Percentiles rank a stretch among this genome's conserved stretches.
These are phyloP conservation scores for Fomitopsis palustris DNA, from an alignment of 1,284 basidiomycete species.

Conservation along the genomic window DNA sequence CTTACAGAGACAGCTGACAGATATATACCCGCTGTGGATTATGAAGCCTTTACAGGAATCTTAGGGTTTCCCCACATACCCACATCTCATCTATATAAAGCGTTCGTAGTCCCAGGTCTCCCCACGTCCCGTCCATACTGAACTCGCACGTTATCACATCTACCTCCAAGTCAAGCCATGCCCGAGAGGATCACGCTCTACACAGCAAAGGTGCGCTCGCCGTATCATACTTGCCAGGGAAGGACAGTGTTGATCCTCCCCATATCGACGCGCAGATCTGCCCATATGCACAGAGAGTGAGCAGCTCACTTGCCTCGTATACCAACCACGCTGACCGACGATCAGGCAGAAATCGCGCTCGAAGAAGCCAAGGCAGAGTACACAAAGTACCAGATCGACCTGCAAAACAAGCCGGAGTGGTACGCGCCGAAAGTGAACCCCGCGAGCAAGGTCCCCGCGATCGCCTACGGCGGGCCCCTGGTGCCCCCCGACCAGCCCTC, in stretches of 20 bases:
- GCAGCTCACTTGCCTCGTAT: constrained; percentile 37
- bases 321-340: neutral
- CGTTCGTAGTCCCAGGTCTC: neutral
- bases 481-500: constrained; percentile 49
- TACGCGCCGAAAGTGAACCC: constrained; percentile 60
- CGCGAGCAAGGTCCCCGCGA: constrained; percentile 57
- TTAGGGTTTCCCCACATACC: too few species aligned
- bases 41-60: too few species aligned
- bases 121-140: neutral
- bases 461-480: constrained; percentile 57
- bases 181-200: constrained; percentile 19
- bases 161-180: constrained; percentile 8
- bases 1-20: neutral
- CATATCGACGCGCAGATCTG: constrained; percentile 9
- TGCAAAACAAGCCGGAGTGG: constrained; percentile 63
- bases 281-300: constrained; percentile 17
- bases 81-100: too few species aligned
- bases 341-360: constrained; percentile 54
- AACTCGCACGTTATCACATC: neutral
- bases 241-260: neutral
- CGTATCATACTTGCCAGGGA: too few species aligned
- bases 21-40: too few species aligned
- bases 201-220: constrained; percentile 16
- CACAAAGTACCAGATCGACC: constrained; percentile 50
- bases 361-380: constrained; percentile 48